Evolutionary conservation across 768 basidiomycete genomes (phyloP).

Genomic region (Porphyrellus cyaneotinctus): DNA sequence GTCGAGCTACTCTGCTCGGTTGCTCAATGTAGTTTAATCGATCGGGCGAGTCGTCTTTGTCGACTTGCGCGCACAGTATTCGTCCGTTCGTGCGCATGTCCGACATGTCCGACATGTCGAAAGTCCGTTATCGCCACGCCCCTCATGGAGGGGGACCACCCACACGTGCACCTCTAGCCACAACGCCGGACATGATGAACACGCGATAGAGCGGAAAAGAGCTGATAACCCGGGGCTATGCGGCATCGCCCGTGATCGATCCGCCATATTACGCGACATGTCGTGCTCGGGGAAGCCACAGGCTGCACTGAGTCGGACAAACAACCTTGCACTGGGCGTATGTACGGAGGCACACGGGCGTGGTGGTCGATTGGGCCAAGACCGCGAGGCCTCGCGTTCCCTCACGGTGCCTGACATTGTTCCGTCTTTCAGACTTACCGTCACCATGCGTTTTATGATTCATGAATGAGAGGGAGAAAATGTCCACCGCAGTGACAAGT

Average conservation of each 20-base stretch:
- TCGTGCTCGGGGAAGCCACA: not conserved
- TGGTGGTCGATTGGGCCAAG: not conserved
- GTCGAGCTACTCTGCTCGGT: not conserved
- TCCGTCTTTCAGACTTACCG: not conserved
- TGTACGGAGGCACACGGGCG: not conserved
- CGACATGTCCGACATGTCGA: no score
- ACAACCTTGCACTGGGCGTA: not conserved
- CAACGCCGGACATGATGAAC: not conserved
- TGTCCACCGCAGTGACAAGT: no score
- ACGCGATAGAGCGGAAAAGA: not conserved
- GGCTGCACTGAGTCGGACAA: not conserved
- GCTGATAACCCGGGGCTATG: not conserved
- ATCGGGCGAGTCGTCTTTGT: not conserved
- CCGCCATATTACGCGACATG: not conserved
- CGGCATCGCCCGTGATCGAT: constrained; percentile 5
- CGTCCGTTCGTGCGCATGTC: no score
- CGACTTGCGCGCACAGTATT: not conserved
- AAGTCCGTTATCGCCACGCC: not conserved
- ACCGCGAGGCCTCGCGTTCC: not conserved
- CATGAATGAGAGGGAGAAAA: no score
- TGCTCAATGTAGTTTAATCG: not conserved
- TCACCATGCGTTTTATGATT: no score
- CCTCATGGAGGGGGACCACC: not conserved
- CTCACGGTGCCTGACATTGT: not conserved
- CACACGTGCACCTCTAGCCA: not conserved